Evolutionary conservation across 345 rosid genomes (phyloP).

Genomic region (Luvunga scandens): DNA sequence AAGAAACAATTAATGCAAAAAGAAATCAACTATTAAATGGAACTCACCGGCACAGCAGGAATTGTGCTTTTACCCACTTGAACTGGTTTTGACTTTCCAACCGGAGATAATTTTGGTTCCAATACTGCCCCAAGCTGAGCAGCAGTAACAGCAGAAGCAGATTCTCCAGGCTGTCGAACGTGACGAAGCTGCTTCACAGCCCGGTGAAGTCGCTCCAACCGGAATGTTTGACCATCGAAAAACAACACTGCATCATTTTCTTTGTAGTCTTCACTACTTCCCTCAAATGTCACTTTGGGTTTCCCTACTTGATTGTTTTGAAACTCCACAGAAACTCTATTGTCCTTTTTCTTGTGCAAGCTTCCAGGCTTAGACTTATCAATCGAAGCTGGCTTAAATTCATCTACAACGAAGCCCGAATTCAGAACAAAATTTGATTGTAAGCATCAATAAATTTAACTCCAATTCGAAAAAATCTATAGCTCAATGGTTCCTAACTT

Average conservation of each 20-base stretch:
- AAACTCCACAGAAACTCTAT: constrained; percentile 77
- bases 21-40: neutral
- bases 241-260: constrained; percentile 76
- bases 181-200: constrained; percentile 88
- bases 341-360: constrained; percentile 69
- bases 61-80: constrained; percentile 35
- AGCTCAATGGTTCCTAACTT: neutral
- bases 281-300: constrained; percentile 80
- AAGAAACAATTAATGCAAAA: too few species aligned
- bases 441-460: neutral
- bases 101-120: constrained; percentile 57
- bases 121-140: constrained; percentile 34
- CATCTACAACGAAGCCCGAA: constrained; percentile 42
- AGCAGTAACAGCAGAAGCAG: constrained; percentile 35
- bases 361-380: constrained; percentile 71
- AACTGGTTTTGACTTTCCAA: constrained; percentile 45
- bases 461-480: neutral
- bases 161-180: constrained; percentile 63
- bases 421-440: neutral
- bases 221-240: constrained; percentile 69
- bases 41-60: constrained; percentile 56
- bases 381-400: constrained; percentile 85
- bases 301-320: constrained; percentile 80
- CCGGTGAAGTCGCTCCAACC: constrained; percentile 72
- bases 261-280: constrained; percentile 79